Evolutionary conservation across 805 yeast genomes (phyloP).

Genomic region (Candida loeiensis): DNA sequence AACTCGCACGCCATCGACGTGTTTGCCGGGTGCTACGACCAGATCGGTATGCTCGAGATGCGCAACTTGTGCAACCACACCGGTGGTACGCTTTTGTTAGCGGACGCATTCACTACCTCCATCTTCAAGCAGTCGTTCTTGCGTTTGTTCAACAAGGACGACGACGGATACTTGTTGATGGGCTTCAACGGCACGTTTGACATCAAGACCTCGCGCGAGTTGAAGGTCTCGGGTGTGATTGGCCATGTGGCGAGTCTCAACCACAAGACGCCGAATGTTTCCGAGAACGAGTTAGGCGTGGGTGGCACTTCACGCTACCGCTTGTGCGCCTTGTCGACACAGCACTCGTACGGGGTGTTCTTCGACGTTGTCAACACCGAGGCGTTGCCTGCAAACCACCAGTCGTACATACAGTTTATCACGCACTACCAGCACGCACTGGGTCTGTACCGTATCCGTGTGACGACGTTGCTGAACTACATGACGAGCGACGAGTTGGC

Average conservation of each 20-base stretch:
- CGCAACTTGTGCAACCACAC: constrained; percentile 77
- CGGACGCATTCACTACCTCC: constrained; percentile 93
- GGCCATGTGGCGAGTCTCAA: constrained; percentile 84
- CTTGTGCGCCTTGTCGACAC: constrained; percentile 79
- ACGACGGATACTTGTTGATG: constrained; percentile 79
- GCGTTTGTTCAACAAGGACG: constrained; percentile 83
- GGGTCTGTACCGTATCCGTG: constrained; percentile 84
- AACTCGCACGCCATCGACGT: constrained; percentile 82
- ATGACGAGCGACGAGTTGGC: constrained; percentile 49
- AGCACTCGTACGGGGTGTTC: constrained; percentile 83
- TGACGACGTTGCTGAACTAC: constrained; percentile 72
- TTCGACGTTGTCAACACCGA: constrained; percentile 66
- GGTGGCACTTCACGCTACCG: constrained; percentile 91
- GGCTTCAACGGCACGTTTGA: constrained; percentile 89
- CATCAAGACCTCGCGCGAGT: constrained; percentile 80
- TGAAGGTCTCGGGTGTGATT: constrained; percentile 87
- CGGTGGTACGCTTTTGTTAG: constrained; percentile 83
- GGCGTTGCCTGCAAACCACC: constrained; percentile 45
- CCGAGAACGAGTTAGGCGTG: constrained; percentile 90
- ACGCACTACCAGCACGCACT: constrained; percentile 95
- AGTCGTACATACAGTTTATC: constrained; percentile 71
- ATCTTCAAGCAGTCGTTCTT: constrained; percentile 90
- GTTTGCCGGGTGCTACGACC: constrained; percentile 95
- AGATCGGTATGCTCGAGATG: constrained; percentile 94
- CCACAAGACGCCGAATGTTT: constrained; percentile 67